A percentile compares a stretch with the other conserved stretches of the same genome.
Conservation (phyloP, 148 eudicot species). For the Rhododendron ferrugineum region DNA sequence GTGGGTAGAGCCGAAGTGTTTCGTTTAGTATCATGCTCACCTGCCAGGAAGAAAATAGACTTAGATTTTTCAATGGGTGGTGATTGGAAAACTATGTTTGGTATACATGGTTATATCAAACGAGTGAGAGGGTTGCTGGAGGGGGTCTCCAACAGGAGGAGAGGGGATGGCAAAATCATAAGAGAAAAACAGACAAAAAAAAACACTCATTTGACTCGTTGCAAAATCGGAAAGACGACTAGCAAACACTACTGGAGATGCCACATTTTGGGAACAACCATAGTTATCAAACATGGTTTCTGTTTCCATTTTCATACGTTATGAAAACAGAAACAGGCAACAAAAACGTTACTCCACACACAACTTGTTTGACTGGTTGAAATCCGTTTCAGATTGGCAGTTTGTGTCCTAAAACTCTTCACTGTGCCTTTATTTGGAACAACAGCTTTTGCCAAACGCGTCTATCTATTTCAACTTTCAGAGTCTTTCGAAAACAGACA, state of each 20-base stretch:
- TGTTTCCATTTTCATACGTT: too few species aligned
- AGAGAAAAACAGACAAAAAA: too few species aligned
- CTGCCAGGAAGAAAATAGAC: conserved; percentile 22
- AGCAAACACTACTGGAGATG: background rate
- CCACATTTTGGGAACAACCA: background rate
- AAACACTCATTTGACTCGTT: background rate
- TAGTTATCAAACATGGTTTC: background rate
- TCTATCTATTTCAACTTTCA: background rate
- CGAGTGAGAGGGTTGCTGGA: too few species aligned
- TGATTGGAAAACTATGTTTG: background rate
- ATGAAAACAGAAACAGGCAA: background rate
- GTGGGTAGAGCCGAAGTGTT: conserved; percentile 72
- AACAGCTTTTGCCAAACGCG: background rate
- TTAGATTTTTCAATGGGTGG: background rate
- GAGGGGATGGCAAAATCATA: background rate
- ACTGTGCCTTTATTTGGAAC: background rate
- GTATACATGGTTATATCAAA: background rate
- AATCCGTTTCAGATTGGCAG: background rate
- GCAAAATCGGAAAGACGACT: background rate
- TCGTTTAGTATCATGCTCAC: conserved; percentile 58
- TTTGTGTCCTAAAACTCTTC: background rate
- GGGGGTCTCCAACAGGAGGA: background rate
- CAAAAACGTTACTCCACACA: background rate
- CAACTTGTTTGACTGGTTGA: background rate
- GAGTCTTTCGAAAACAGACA: background rate